Conservation (phyloP, 257 asterid species). For the Solanum rostratum region DNA sequence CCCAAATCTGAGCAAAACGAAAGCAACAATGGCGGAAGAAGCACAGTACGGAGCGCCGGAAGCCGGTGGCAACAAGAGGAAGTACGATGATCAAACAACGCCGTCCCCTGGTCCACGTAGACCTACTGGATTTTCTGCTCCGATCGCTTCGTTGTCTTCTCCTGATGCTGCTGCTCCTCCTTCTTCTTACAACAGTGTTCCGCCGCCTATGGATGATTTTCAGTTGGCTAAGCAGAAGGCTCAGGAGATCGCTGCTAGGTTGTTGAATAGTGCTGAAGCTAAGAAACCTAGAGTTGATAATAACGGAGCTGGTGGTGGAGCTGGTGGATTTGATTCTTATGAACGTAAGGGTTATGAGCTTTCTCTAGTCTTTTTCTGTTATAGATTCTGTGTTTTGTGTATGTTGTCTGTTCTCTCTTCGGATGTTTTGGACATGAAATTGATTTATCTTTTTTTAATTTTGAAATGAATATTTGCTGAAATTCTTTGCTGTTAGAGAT, state of each 20-base stretch:
- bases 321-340: background rate
- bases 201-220: slow-evolving; percentile 70
- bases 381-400: background rate
- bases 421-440: background rate
- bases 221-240: slow-evolving; percentile 90
- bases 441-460: background rate
- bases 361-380: background rate
- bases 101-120: slow-evolving; percentile 53
- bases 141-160: slow-evolving; percentile 33
- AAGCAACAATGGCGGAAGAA: slow-evolving; percentile 16
- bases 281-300: slow-evolving; percentile 63
- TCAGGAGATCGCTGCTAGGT: slow-evolving; percentile 85
- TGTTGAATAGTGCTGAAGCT: slow-evolving; percentile 54
- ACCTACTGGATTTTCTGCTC: slow-evolving; percentile 68
- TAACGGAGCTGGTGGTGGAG: slow-evolving; percentile 50
- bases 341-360: background rate
- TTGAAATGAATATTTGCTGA: background rate
- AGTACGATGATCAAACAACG: slow-evolving; percentile 56
- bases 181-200: slow-evolving; percentile 53
- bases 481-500: background rate
- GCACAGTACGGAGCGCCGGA: slow-evolving; percentile 5
- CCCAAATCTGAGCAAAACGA: background rate
- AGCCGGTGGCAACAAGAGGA: slow-evolving; percentile 14
- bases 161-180: slow-evolving; percentile 41
- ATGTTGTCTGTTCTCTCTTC: background rate